Evolutionary conservation across 441 rosid genomes (phyloP), one percentile per base, ranked within the genome.

Genomic region (Syzygium syzygioides): DNA sequence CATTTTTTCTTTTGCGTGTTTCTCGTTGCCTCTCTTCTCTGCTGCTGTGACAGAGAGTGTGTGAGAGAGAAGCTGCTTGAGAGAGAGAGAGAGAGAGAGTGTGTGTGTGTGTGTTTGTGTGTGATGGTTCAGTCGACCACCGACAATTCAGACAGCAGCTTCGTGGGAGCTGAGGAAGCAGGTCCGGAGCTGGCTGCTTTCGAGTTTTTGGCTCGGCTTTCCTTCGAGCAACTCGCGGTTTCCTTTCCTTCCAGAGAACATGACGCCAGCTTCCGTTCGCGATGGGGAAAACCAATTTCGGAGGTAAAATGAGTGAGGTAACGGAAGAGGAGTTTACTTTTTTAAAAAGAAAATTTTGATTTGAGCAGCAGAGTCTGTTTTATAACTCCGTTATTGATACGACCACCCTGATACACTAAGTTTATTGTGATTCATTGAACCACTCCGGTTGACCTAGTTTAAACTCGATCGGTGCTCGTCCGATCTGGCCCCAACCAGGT

Each of bases 291-390:
- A 28, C 3, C 0, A 14, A 12, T 28, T 28, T 13, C 14, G 48
- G 48, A 3, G 13, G 15, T 12, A 28, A 12, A 28, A 13, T 59
- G 3, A 54, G 54, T 53, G 15, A 14, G 54, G 15, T 3, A 53
- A 53, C 1, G 15, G 54, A 53, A 53, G 15, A 53, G 5, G 17
- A 53, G 15, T 53, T 53, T 4, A 7, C 4, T 13, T 52, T 53
- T 53, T 53, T 13, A 23, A 56, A 15, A 53, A 18, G 19, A 55
- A 20, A 7, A 19, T 2, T 17, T 3, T 57, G n/a, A 25, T 25
- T 59, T 59, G 0, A 11, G 0, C 12, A 59, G 26, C 1, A 0
- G 7, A 26, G 30, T 59, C 25, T 25, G 10, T 25, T 57, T 57
- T 0, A 28, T 59, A 59, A 59, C 15, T 52, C 14, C 5, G 3